These are phyloP conservation scores for Entomortierella lignicola DNA, from an alignment of 192 early-diverging fungal species.

Conservation along the genomic window DNA sequence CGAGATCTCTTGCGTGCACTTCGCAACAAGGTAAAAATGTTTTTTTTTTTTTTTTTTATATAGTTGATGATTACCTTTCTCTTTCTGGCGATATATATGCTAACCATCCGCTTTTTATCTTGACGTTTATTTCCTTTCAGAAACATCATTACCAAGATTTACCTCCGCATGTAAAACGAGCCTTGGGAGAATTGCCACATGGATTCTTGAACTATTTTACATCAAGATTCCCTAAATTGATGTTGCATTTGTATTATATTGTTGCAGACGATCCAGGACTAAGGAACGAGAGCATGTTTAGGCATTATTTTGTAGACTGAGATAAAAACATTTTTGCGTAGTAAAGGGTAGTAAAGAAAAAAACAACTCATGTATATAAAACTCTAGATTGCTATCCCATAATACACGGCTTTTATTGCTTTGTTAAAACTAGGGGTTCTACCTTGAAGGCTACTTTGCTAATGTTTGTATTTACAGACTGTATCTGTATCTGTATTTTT, in stretches of 20 bases:
- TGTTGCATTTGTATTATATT: constrained; percentile 90
- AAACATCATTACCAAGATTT: constrained; percentile 99
- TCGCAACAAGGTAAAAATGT: constrained; percentile 85
- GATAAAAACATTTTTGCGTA: neutral
- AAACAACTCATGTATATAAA: no score
- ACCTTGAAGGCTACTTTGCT: no score
- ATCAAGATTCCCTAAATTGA: constrained; percentile 86
- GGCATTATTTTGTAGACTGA: constrained; percentile 71
- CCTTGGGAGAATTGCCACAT: constrained; percentile 87
- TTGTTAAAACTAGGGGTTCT: no score
- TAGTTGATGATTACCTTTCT: no score
- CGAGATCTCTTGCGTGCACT: constrained; percentile 91
- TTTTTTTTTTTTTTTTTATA: neutral
- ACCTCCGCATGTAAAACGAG: constrained; percentile 75
- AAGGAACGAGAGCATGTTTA: constrained; percentile 72
- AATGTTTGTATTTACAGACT: no score
- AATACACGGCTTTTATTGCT: no score
- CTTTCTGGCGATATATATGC: no score
- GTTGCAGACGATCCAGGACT: constrained; percentile 73
- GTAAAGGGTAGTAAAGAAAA: no score
- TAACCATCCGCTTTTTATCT: no score
- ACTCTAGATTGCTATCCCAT: no score
- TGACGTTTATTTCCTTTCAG: constrained; percentile 46
- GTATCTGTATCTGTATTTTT: no score
- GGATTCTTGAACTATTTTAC: constrained; percentile 93